These are phyloP conservation scores for Capillidium rhysosporum DNA, from an alignment of 371 early-diverging fungal genomes.

Conservation along the genomic window DNA sequence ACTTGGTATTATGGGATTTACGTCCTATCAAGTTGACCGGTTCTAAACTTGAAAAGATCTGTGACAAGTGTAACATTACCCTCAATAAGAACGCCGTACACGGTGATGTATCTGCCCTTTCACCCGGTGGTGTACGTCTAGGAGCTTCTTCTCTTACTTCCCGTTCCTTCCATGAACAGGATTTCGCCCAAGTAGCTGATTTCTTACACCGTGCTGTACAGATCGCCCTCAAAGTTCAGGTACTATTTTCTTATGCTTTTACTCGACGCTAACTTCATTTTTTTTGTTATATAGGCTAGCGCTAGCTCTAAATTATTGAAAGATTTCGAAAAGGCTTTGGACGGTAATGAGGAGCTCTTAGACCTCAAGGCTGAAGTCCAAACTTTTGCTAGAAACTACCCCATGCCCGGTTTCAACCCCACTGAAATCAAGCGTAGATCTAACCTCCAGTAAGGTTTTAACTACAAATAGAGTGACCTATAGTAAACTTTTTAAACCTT, in stretches of 20 bases:
- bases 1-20: constrained; percentile 76
- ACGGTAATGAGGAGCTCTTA: constrained; percentile 22
- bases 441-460: too few species aligned
- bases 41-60: constrained; percentile 80
- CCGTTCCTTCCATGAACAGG: constrained; percentile 71
- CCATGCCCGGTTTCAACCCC: constrained; percentile 45
- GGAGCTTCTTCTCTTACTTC: constrained; percentile 95
- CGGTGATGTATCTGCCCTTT: constrained; percentile 84
- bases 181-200: constrained; percentile 64
- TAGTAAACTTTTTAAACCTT: too few species aligned
- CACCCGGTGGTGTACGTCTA: constrained; percentile 88
- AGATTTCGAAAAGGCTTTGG: constrained; percentile 55
- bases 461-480: too few species aligned
- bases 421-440: too few species aligned
- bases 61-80: constrained; percentile 87
- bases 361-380: constrained; percentile 39
- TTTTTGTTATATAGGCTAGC: too few species aligned
- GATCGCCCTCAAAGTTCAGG: constrained; percentile 38
- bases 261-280: too few species aligned
- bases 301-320: constrained; percentile 30
- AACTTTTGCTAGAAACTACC: constrained; percentile 43
- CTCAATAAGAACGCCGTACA: constrained; percentile 99
- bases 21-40: constrained; percentile 70
- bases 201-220: constrained; percentile 71
- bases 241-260: too few species aligned